Evolutionary conservation across 2,329 filamentous ascomycete species (phyloP), one percentile per base, ranked within the genome.

Genomic region (Penicillium sp.): DNA sequence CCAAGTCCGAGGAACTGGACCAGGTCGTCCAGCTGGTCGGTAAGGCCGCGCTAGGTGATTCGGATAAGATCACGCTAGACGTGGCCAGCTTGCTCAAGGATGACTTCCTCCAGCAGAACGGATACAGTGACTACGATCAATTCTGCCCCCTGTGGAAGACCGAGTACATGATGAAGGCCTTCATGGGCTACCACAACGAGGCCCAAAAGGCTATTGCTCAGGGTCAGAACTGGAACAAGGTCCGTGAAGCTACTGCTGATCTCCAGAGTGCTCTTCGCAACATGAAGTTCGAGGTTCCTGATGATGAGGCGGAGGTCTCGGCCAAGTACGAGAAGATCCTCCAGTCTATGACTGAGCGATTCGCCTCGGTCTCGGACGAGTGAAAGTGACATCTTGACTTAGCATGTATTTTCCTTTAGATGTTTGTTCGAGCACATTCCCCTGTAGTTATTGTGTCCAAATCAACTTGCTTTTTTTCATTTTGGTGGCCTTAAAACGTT

Each of bases 81-180:
- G 87, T 99, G 62, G 90, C 94, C 19, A 88, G 86, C 19, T 81
- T 99, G 67, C 81, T 99, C 78, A 99, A 99, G 86, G 94, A 99
- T 73, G 94, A 99, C 76, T 99, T 99, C 81, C 76, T 99, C 74
- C 94, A 99, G 79, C 94, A 99, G 78, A 99, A 99, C 80, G 94
- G 94, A 63, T 99, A 99, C 86, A 94, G 90, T 66, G 91, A 97
- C 78, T 97, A 99, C 75, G 94, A 99, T 74, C 93, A 97, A 80
- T 99, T 96, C 86, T 99, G 94, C 74, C 94, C 94, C 49, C 85
- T 99, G 72, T 99, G 94, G 94, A 99, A 99, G 88, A 99, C 94
- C 0, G 90, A 96, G 77, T 99, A 94, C 89, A 97, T 99, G 94
- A 99, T 99, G 94, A 97, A 96, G 85, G 89, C 91, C 64, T 97